Percentiles rank a stretch among this genome's conserved stretches.
These are phyloP conservation scores for Tulasnella sp. DNA, from an alignment of 768 basidiomycete genomes.

Conservation along the genomic window DNA sequence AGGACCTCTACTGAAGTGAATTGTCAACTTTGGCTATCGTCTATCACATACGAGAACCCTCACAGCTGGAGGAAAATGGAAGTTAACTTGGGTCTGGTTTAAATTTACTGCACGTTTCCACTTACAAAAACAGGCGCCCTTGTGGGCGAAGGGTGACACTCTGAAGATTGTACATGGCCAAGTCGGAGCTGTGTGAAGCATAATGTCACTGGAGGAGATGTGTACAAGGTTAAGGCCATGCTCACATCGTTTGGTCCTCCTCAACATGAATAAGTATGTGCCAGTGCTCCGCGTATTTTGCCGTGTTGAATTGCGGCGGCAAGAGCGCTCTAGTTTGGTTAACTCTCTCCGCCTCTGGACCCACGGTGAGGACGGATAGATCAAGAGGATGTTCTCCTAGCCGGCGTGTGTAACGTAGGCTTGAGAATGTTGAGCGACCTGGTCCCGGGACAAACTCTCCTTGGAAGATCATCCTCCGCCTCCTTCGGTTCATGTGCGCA, in stretches of 20 bases:
- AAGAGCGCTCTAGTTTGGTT: constrained; percentile 20
- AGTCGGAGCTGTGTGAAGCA: constrained; percentile 19
- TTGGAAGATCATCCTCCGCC: no score
- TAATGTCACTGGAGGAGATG: neutral
- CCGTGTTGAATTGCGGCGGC: neutral
- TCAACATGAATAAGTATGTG: neutral
- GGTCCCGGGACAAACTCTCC: no score
- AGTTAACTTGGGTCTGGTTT: no score
- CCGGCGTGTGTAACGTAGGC: no score
- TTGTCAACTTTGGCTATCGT: neutral
- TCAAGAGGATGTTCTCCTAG: no score
- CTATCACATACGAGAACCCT: neutral
- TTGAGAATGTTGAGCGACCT: no score
- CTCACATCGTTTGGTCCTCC: constrained; percentile 7
- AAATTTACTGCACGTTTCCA: neutral
- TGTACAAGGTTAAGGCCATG: neutral
- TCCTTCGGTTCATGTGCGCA: no score
- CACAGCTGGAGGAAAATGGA: no score
- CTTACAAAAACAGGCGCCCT: constrained; percentile 26
- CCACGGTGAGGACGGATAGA: neutral
- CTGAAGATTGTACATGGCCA: constrained; percentile 29
- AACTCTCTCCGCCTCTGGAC: neutral
- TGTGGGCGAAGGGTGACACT: neutral
- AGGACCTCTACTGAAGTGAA: constrained; percentile 38
- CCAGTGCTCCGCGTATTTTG: constrained; percentile 1